Base-by-base conservation (phyloP, 495 filamentous ascomycete species). In the Tuber brumale region DNA sequence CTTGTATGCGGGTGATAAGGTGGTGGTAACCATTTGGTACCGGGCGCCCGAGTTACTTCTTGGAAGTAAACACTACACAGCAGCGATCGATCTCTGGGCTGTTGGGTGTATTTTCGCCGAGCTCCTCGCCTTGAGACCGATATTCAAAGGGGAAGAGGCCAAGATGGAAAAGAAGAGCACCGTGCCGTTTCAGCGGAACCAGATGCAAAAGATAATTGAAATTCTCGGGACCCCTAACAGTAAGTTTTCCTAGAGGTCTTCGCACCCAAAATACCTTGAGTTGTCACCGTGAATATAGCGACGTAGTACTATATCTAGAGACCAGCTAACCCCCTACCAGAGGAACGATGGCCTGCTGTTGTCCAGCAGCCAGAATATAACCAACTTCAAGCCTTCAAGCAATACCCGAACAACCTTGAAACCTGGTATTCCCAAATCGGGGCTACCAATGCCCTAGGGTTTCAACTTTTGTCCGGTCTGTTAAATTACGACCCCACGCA, bases 11-110 rank as follows among this genome's bases (percentile, higher is more conserved):
- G 95, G 96, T 72, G 95, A 99, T 83, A 99, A 99, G 83, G 95
- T 99, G 2, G 95, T 99, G 66, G 95, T 99, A 19, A 99, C 95
- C 0, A 99, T 99, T 76, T 99, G 95, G 95, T 99, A 99, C 80
- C 94, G 95, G 37, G 96, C 95, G 0, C 95, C 95, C 0, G 95
- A 99, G 84, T 86, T 99, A 14, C 89, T 99, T 0, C 89, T 99
- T 31, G 95, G 95, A 18, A 93, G 90, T 73, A 88, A 92, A 37
- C 95, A 99, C 83, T 99, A 99, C 83, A 99, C 95, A 0, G 94
- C 95, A 0, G 96, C 95, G 27, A 92, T 99, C 74, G 95, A 99
- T 83, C 89, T 97, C 83, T 99, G 95, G 95, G 96, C 95, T 21
- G 91, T 99, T 3, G 95, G 95, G 1, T 99, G 95, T 85, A 99